Evolutionary conservation across 169 alveolate genomes (phyloP).

Genomic region (Pseudocohnilembus persalinus): DNA sequence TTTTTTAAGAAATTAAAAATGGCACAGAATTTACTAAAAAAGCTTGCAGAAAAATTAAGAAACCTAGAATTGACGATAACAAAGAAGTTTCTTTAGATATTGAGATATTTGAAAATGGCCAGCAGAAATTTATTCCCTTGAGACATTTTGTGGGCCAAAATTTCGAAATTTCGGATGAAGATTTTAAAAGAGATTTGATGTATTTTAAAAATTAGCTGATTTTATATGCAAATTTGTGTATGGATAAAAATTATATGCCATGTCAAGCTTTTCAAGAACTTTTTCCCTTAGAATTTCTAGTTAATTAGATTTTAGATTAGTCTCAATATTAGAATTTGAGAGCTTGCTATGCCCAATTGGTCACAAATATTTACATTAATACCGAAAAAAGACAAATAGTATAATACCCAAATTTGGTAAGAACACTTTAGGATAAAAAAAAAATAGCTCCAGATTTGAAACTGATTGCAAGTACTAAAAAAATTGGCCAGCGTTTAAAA

Average conservation of each 20-base stretch:
- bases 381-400: slow-evolving; percentile 27
- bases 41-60: background rate
- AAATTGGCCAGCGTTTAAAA: background rate
- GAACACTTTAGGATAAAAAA: background rate
- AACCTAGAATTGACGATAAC: background rate
- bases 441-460: background rate
- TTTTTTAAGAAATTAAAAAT: background rate
- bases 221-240: slow-evolving; percentile 26
- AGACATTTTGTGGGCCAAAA: background rate
- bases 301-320: background rate
- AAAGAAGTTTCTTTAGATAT: background rate
- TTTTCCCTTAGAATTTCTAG: slow-evolving; percentile 18
- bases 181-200: background rate
- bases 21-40: background rate
- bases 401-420: slow-evolving; percentile 31
- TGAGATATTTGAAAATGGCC: background rate
- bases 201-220: slow-evolving; percentile 27
- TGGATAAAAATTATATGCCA: slow-evolving; percentile 39
- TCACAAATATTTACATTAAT: slow-evolving; percentile 12
- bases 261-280: slow-evolving; percentile 31
- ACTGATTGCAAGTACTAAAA: background rate
- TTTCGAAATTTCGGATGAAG: background rate
- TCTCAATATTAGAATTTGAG: slow-evolving; percentile 7
- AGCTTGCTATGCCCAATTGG: slow-evolving; percentile 22
- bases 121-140: background rate